Evolutionary conservation across 345 rosid genomes (phyloP).

Genomic region (Litchi chinensis): DNA sequence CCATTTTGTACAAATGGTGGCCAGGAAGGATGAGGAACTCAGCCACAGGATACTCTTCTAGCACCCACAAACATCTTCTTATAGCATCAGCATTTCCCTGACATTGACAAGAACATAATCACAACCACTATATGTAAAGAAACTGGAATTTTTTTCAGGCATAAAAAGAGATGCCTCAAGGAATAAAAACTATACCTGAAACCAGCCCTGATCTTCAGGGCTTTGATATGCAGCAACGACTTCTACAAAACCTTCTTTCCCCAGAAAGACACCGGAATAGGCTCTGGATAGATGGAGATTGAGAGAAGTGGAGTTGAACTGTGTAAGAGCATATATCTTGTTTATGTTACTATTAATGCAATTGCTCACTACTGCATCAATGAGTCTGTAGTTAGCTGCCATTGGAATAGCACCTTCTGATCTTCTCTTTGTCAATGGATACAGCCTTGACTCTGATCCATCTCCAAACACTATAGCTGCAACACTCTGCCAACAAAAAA

Average conservation of each 20-base stretch:
- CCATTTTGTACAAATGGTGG: slow-evolving; percentile 85
- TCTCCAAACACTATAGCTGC: slow-evolving; percentile 85
- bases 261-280: slow-evolving; percentile 57
- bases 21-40: slow-evolving; percentile 84
- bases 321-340: slow-evolving; percentile 84
- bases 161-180: not conserved
- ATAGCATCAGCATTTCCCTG: slow-evolving; percentile 93
- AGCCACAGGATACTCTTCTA: slow-evolving; percentile 71
- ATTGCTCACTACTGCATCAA: slow-evolving; percentile 83
- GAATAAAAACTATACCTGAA: slow-evolving; percentile 50
- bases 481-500: slow-evolving; percentile 50
- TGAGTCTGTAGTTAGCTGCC: slow-evolving; percentile 72
- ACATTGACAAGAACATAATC: not conserved
- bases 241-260: slow-evolving; percentile 69
- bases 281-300: slow-evolving; percentile 79
- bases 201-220: slow-evolving; percentile 73
- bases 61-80: slow-evolving; percentile 79
- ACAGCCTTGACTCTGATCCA: slow-evolving; percentile 62
- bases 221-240: slow-evolving; percentile 87
- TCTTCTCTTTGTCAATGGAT: slow-evolving; percentile 77
- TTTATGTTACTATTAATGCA: slow-evolving; percentile 83
- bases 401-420: slow-evolving; percentile 83
- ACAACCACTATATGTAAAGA: not conserved
- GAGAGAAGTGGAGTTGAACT: slow-evolving; percentile 85
- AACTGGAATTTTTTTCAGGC: too few species aligned